Base-by-base conservation (phyloP, 2,329 filamentous ascomycete species). In the Hymenoscyphus scutula region DNA sequence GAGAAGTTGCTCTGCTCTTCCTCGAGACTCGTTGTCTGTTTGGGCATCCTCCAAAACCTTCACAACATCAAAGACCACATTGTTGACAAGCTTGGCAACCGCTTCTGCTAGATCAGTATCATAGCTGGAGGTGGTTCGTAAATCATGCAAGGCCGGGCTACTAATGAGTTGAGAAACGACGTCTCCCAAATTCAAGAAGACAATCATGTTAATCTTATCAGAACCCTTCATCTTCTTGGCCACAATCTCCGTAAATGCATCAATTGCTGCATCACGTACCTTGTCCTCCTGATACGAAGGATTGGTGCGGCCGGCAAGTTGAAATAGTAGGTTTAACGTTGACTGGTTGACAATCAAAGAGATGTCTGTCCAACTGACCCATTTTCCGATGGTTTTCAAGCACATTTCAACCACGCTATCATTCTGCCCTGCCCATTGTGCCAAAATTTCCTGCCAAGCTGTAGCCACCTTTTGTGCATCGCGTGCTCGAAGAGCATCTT, bases 281-380 rank as follows among this genome's bases (percentile, higher is more conserved):
- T 88, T 90, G 74, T 96, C 92, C 77, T 90, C 81, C 73, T 83
- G 76, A 71, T 85, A 71, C 23, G 82, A 77, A 67, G 82, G 73
- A 74, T 86, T 83, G 73, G 86, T 81, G 76, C 89, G 89, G n/a
- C 91, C 91, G 61, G 96, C 89, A 67, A 98, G 85, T 68, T 95
- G 90, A 72, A 97, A 89, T 63, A 99, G 82, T 56, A 92, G 84
- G 73, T 84, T 87, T 71, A 98, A 86, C 84, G 97, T 95, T 60
- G 89, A 85, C 74, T 93, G 86, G 76, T 96, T 96, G 71, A 99
- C 91, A 53, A 99, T 88, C 62, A 99, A 81, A 58, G 90, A 90
- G 71, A 99, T 98, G 74, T 98, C 95, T 72, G 96, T 96, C 95
- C 95, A 99, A 82, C 92, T 96, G 64, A 97, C 92, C 94, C 95